Evolutionary conservation across 2,329 filamentous ascomycete species (phyloP), one percentile per base, ranked within the genome.

Genomic region (Colletotrichum lupini): DNA sequence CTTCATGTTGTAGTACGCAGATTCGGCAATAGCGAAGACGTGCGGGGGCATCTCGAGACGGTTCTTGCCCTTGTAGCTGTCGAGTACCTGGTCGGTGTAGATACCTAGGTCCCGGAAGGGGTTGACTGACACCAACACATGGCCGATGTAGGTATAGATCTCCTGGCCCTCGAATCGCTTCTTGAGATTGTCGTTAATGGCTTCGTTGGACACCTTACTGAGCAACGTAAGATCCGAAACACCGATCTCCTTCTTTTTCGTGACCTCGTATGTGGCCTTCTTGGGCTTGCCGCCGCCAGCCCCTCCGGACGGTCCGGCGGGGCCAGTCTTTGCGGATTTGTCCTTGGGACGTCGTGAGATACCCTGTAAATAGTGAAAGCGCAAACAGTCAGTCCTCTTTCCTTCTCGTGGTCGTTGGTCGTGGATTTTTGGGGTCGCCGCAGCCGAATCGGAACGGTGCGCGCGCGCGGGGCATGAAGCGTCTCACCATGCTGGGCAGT

Each of bases 141-240:
- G 96, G 86, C 97, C 97, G 82, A 99, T 99, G 84, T 99, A 99
- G 81, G 97, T 99, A 87, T 99, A 99, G 83, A 99, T 99, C 85
- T 99, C 96, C 83, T 90, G 93, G 88, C 96, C 95, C 82, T 98
- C 95, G 84, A 99, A 99, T 75, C 97, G 92, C 87, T 98, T 97
- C 89, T 98, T 98, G 83, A 99, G 83, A 83, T 99, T 99, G 71
- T 98, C 97, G 86, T 99, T 99, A 88, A 99, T 99, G 74, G 96
- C 95, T 84, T 99, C 97, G 84, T 99, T 98, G 77, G 95, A 98
- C 76, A 99, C 97, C 85, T 98, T 98, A 88, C 95, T 98, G 81
- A 99, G 93, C 79, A 99, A 88, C 4, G 97, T 99, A 82, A 99
- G 89, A 88, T 99, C 97, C 68, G 97, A 98, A 67, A 99, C 97